Base-by-base conservation (phyloP, 2,329 filamentous ascomycete species). In the Scedosporium aurantiacum region DNA sequence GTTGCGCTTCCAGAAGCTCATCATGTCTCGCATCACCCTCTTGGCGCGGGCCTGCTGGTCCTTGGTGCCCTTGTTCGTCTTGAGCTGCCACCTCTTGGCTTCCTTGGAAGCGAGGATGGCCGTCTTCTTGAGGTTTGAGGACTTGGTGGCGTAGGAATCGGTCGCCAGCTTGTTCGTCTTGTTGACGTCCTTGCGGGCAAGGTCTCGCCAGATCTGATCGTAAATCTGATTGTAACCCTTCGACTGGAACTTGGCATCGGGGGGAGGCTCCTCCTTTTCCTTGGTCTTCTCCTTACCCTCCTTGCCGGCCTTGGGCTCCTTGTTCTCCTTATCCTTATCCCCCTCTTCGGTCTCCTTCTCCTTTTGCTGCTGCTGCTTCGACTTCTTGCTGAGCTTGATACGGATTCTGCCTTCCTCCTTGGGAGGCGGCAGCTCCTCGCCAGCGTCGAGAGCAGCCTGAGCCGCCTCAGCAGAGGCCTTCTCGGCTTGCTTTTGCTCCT, bases 11-110 rank as follows among this genome's bases (percentile, higher is more conserved):
- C 94, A 99, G 82, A 97, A 99, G 62, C 90, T 86, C 83, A 97
- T 94, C 94, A 99, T 99, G 76, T 99, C 94, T 71, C 94, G 86
- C 94, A 99, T 99, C 63, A 93, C 93, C 67, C 94, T 89, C 80
- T 99, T 99, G 63, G 94, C 94, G 57, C 94, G 86, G 50, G 94
- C 94, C 72, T 97, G 94, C 3, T 96, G 89, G 73, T 99, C 94
- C 74, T 99, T 99, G 73, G 90, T 94, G 70, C 92, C 95, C 81
- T 99, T 97, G 79, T 99, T 99, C 60, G 94, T 99, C 50, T 91
- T 89, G 63, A 95, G 84, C 74, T 99, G 95, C 94, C 94, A 99
- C 70, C 95, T 83, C 70, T 95, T 91, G 60, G 94, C 93, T 76
- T 99, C 94, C 72, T 99, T 99, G 64, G 93, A 95, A 6, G 94